Conservation (phyloP, 352 stramenopile species). For the Globisporangium cylindrosporum region DNA sequence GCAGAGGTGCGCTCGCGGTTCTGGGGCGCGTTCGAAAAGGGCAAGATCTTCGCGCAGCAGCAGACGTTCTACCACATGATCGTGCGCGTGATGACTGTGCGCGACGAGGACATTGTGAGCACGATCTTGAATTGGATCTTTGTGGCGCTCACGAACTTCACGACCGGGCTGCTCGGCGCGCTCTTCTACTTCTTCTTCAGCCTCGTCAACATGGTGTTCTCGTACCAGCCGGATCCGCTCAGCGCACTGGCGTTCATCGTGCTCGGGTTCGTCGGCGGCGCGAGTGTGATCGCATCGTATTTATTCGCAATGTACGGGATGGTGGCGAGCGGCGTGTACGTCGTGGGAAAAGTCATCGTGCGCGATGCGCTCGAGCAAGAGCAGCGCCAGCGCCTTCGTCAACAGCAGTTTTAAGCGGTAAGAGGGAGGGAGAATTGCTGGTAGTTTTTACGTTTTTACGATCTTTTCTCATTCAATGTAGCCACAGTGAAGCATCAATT, state of each 20-base stretch:
- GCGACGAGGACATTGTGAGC: conserved; percentile 75
- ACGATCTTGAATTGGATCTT: conserved; percentile 85
- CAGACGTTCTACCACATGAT: conserved; percentile 89
- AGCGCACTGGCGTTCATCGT: conserved; percentile 73
- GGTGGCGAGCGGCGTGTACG: conserved; percentile 77
- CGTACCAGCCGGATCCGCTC: conserved; percentile 80
- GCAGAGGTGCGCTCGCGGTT: conserved; percentile 72
- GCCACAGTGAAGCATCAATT: background rate
- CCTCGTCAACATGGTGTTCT: conserved; percentile 78
- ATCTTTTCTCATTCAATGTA: background rate
- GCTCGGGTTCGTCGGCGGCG: conserved; percentile 66
- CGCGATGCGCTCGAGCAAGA: conserved; percentile 77
- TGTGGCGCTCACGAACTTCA: conserved; percentile 84
- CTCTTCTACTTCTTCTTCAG: conserved; percentile 88
- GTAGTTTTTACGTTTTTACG: background rate
- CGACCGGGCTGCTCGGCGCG: conserved; percentile 73
- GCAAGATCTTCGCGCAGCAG: conserved; percentile 85
- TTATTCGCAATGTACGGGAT: conserved; percentile 85
- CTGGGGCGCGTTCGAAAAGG: conserved; percentile 79
- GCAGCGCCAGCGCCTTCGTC: conserved; percentile 52
- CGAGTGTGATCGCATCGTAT: conserved; percentile 83
- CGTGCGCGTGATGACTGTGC: conserved; percentile 59
- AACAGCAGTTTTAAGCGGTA: conserved; percentile 21
- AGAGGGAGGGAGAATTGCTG: background rate
- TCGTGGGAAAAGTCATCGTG: conserved; percentile 72